Percentiles rank a stretch among this genome's conserved stretches.
Conservation (phyloP, 2,329 filamentous ascomycete genomes). For the Didymosphaeria variabile region DNA sequence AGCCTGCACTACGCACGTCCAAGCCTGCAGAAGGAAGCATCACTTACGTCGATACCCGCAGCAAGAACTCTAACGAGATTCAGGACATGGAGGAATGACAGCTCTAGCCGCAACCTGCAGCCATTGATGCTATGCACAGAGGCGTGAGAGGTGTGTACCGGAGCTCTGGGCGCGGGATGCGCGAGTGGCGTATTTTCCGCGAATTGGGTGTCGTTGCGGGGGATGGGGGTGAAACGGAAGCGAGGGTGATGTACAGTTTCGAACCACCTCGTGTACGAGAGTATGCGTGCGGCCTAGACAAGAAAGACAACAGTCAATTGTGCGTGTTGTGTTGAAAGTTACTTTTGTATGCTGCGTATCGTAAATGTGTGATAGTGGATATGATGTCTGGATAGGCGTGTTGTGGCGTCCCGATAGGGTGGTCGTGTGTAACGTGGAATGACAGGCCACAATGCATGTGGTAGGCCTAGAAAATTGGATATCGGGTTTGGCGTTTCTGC, state of each 20-base stretch:
- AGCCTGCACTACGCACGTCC: neutral
- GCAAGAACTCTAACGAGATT: conserved; percentile 8
- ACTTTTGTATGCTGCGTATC: neutral
- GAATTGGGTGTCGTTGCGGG: neutral
- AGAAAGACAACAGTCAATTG: neutral
- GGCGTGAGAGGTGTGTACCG: neutral
- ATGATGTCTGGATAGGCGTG: conserved; percentile 1
- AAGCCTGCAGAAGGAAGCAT: neutral
- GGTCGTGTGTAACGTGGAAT: conserved; percentile 8
- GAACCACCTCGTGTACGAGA: neutral
- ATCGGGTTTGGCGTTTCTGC: neutral
- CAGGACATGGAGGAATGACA: conserved; percentile 8
- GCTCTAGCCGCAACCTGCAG: neutral
- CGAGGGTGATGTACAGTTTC: conserved; percentile 1
- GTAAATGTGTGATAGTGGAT: neutral
- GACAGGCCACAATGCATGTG: conserved; percentile 1
- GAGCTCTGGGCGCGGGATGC: neutral
- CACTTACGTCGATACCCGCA: neutral
- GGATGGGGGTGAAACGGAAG: conserved; percentile 9
- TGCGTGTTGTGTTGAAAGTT: neutral
- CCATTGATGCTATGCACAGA: conserved; percentile 4
- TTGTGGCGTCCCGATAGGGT: neutral
- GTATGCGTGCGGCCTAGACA: neutral
- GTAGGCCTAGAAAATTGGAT: conserved; percentile 2
- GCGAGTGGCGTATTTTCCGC: conserved; percentile 13